Conservation (phyloP, 2,329 filamentous ascomycete species). For the Diatrype stigma region DNA sequence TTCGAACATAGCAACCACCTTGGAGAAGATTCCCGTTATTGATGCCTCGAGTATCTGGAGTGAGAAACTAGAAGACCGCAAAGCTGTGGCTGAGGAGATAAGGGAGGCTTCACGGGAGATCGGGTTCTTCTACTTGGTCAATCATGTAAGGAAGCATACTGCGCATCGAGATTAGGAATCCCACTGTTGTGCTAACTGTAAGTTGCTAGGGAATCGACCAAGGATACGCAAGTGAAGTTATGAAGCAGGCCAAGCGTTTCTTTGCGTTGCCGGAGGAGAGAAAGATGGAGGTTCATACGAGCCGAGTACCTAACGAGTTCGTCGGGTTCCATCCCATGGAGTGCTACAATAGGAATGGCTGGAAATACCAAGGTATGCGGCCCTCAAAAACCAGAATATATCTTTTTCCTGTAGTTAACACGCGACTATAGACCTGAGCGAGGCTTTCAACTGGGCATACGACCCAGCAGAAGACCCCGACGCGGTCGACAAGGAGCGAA, state of each 20-base stretch:
- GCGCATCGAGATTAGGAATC: not conserved
- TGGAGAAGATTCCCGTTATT: conserved; percentile 34
- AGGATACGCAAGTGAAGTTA: conserved; percentile 24
- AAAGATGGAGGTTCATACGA: conserved; percentile 44
- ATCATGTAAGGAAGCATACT: conserved; percentile 17
- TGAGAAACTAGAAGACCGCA: conserved; percentile 26
- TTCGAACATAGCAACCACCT: conserved; percentile 19
- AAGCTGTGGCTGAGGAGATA: conserved; percentile 34
- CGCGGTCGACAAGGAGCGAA: conserved; percentile 19
- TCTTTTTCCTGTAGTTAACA: conserved; percentile 1
- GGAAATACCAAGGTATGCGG: conserved; percentile 27
- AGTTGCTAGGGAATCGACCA: conserved; percentile 26
- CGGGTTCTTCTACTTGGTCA: conserved; percentile 38
- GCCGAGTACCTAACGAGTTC: conserved; percentile 30
- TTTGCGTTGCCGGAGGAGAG: conserved; percentile 39
- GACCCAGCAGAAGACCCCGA: conserved; percentile 19
- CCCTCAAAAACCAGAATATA: not conserved
- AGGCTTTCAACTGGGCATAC: conserved; percentile 27
- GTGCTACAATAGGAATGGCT: conserved; percentile 33
- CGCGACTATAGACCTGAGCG: conserved; percentile 20
- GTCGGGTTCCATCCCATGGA: conserved; percentile 32
- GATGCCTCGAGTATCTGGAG: conserved; percentile 35
- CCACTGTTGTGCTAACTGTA: not conserved
- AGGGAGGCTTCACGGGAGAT: conserved; percentile 32
- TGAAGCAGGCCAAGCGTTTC: conserved; percentile 35